Evolutionary conservation across 2,329 filamentous ascomycete species (phyloP).

Genomic region (Pseudopithomyces chartarum): DNA sequence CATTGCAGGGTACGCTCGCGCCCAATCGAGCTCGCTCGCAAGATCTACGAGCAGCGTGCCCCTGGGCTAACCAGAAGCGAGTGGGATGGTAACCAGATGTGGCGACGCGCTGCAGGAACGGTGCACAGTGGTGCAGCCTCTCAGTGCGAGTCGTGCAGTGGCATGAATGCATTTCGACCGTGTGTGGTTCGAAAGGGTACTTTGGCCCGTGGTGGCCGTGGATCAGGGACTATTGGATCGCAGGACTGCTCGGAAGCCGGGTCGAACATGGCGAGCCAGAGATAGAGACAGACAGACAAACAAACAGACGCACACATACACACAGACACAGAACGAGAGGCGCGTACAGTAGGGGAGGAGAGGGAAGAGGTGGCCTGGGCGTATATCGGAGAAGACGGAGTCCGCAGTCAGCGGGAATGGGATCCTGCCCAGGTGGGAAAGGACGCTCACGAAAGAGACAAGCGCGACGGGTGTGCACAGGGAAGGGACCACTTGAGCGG

Average conservation of each 20-base stretch:
- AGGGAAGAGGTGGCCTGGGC: background rate
- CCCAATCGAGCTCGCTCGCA: slow-evolving; percentile 27
- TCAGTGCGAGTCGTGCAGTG: background rate
- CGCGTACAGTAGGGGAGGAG: background rate
- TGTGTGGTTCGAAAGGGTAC: background rate
- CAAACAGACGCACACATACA: too few species aligned
- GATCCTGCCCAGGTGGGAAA: too few species aligned
- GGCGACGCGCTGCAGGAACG: background rate
- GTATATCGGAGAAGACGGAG: slow-evolving; percentile 2
- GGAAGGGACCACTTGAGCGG: background rate
- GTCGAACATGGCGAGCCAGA: background rate
- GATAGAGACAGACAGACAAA: background rate
- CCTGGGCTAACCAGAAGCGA: slow-evolving; percentile 31
- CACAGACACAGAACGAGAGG: too few species aligned
- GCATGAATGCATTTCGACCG: background rate
- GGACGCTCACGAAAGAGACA: background rate
- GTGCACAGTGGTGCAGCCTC: background rate
- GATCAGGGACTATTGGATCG: background rate
- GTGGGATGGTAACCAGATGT: slow-evolving; percentile 6
- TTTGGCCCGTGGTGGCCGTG: too few species aligned
- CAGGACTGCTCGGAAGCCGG: background rate
- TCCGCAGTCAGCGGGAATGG: slow-evolving; percentile 1
- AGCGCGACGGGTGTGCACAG: background rate
- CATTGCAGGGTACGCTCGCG: slow-evolving; percentile 17
- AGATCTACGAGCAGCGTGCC: slow-evolving; percentile 25